Conservation (phyloP, 805 yeast genomes). For the Metschnikowia picachoensis region DNA sequence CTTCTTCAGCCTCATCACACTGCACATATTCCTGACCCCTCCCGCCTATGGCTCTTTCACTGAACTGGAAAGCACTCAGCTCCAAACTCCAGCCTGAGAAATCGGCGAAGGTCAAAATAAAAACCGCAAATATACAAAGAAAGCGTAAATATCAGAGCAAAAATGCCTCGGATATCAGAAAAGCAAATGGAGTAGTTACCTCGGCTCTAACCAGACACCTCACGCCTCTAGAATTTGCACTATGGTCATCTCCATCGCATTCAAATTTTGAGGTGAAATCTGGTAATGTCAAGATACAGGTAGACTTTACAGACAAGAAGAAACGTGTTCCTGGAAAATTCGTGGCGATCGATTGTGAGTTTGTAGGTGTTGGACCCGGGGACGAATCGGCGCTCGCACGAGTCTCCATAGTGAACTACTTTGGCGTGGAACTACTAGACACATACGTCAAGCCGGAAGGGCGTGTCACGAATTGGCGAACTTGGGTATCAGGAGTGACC, state of each 20-base stretch:
- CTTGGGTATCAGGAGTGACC: slow-evolving; percentile 85
- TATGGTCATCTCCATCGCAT: slow-evolving; percentile 8
- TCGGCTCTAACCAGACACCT: background rate
- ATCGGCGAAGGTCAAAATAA: background rate
- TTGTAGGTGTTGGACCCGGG: slow-evolving; percentile 83
- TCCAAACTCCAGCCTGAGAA: slow-evolving; percentile 7
- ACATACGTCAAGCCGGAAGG: slow-evolving; percentile 72
- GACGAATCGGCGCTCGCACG: slow-evolving; percentile 71
- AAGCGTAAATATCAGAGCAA: background rate
- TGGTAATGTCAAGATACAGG: background rate
- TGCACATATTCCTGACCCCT: background rate
- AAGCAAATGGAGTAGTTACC: background rate
- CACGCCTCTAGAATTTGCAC: slow-evolving; percentile 11
- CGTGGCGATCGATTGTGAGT: slow-evolving; percentile 87
- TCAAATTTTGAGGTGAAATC: background rate
- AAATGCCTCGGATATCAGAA: background rate
- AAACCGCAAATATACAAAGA: background rate
- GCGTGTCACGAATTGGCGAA: slow-evolving; percentile 84
- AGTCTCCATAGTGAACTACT: slow-evolving; percentile 81
- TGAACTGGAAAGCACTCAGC: slow-evolving; percentile 22
- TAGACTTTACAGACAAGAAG: slow-evolving; percentile 15
- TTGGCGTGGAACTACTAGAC: slow-evolving; percentile 70
- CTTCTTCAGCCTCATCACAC: background rate
- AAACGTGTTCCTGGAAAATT: slow-evolving; percentile 61
- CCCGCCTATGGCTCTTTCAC: slow-evolving; percentile 15